Conservation (phyloP, 2,329 filamentous ascomycete genomes). For the Leptographium procerum region DNA sequence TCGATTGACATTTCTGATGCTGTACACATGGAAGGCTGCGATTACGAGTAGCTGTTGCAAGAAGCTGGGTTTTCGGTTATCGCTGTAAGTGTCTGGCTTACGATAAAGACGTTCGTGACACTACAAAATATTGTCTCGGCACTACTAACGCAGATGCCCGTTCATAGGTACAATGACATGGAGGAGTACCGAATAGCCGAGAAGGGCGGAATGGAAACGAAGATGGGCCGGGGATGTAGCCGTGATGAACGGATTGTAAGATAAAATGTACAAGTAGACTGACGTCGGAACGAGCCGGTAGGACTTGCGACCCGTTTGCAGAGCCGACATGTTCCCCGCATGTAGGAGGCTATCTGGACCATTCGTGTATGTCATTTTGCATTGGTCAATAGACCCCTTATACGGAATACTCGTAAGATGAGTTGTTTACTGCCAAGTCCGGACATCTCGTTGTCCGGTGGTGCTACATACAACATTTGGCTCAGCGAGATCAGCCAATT, state of each 20-base stretch:
- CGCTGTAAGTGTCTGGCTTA: neutral
- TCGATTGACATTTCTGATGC: no score
- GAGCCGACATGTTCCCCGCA: neutral
- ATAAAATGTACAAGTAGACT: neutral
- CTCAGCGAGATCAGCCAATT: neutral
- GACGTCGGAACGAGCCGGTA: constrained; percentile 1
- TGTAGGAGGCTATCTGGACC: neutral
- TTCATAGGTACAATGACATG: neutral
- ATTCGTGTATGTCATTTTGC: neutral
- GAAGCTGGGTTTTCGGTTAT: neutral
- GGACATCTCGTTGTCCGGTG: neutral
- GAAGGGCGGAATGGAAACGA: neutral
- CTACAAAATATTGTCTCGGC: no score
- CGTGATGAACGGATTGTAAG: neutral
- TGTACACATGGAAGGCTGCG: neutral
- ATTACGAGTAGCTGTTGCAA: neutral
- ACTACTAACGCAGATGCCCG: neutral
- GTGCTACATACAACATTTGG: neutral
- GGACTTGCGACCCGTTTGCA: neutral
- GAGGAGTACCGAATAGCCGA: neutral
- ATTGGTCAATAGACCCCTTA: neutral
- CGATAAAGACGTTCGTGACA: neutral
- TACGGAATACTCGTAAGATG: neutral
- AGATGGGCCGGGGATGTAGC: neutral
- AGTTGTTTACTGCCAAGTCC: neutral